Conservation (phyloP, 2,329 filamentous ascomycete species). For the Beauveria pseudobassiana region DNA sequence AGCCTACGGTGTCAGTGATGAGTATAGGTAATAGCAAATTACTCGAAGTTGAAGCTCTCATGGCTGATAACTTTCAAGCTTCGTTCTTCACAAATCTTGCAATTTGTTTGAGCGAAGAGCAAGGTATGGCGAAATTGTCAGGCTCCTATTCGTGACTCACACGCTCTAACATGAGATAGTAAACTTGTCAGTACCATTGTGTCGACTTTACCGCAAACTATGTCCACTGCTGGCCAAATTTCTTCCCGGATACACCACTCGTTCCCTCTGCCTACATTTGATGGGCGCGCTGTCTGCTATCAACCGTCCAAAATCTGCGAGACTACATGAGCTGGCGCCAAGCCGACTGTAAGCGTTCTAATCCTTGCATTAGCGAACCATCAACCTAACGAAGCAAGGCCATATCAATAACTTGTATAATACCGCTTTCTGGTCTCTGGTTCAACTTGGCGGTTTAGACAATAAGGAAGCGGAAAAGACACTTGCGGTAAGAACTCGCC, state of each 20-base stretch:
- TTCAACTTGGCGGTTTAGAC: constrained; percentile 68
- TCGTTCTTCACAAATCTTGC: constrained; percentile 79
- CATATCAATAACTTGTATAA: constrained; percentile 99
- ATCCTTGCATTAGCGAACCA: background rate
- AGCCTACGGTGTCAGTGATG: constrained; percentile 90
- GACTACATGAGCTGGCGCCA: constrained; percentile 98
- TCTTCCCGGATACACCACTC: constrained; percentile 68
- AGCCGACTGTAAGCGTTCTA: constrained; percentile 67
- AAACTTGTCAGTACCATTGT: constrained; percentile 89
- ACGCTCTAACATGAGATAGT: constrained; percentile 35
- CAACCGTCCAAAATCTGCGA: constrained; percentile 69
- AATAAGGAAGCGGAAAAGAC: constrained; percentile 72
- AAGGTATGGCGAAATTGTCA: constrained; percentile 47
- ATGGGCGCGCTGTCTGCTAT: constrained; percentile 86
- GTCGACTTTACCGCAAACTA: constrained; percentile 88
- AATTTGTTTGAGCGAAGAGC: constrained; percentile 77
- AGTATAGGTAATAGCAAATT: constrained; percentile 59
- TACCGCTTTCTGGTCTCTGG: constrained; percentile 88
- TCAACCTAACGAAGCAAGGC: constrained; percentile 39
- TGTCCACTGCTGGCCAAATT: constrained; percentile 67
- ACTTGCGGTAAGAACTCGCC: constrained; percentile 54
- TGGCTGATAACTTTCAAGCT: constrained; percentile 42
- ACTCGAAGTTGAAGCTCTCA: too few species aligned
- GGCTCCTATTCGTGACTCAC: background rate
- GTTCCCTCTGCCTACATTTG: constrained; percentile 78